phyloP scores from a whole-genome alignment of 1,139 yeast species.

The Candida glucosophila region DNA sequence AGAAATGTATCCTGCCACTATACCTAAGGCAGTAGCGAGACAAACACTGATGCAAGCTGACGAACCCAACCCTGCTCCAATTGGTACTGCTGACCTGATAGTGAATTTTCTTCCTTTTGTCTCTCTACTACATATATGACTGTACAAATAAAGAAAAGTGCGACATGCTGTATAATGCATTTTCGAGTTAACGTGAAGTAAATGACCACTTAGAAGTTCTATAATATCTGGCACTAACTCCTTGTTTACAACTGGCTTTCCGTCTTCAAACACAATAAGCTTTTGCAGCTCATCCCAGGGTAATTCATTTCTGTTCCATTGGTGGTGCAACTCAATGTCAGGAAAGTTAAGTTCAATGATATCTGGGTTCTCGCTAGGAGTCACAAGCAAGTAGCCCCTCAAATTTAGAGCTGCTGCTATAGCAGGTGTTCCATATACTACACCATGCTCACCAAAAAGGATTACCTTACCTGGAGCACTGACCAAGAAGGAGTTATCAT shows the following conservation, averaged over 20 bases:
- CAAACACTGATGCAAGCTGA: constrained; percentile 90
- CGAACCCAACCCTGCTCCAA: constrained; percentile 96
- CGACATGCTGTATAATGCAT: constrained; percentile 77
- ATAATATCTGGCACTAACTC: constrained; percentile 58
- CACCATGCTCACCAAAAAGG: constrained; percentile 95
- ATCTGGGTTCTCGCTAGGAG: constrained; percentile 28
- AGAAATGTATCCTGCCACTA: constrained; percentile 48
- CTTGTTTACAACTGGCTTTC: constrained; percentile 36
- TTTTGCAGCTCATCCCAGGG: constrained; percentile 47
- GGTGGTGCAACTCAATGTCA: constrained; percentile 58
- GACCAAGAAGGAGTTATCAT: constrained; percentile 47
- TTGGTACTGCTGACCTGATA: constrained; percentile 79
- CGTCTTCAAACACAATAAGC: constrained; percentile 12
- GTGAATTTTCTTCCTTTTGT: constrained; percentile 50
- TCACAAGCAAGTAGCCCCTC: constrained; percentile 69
- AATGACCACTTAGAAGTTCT: constrained; percentile 33
- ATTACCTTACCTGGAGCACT: constrained; percentile 98
- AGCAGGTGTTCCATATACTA: constrained; percentile 87
- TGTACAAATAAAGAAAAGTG: constrained; percentile 73
- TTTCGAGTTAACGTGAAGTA: constrained; percentile 40
- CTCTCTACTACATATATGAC: constrained; percentile 42
- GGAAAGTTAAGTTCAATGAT: constrained; percentile 66
- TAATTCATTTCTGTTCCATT: constrained; percentile 52
- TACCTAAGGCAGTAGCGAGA: constrained; percentile 65
- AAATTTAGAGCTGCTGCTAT: constrained; percentile 83